Evolutionary conservation across 225 moss, liverwort and hornwort species (phyloP).

Genomic region (Anthoceros angustus): DNA sequence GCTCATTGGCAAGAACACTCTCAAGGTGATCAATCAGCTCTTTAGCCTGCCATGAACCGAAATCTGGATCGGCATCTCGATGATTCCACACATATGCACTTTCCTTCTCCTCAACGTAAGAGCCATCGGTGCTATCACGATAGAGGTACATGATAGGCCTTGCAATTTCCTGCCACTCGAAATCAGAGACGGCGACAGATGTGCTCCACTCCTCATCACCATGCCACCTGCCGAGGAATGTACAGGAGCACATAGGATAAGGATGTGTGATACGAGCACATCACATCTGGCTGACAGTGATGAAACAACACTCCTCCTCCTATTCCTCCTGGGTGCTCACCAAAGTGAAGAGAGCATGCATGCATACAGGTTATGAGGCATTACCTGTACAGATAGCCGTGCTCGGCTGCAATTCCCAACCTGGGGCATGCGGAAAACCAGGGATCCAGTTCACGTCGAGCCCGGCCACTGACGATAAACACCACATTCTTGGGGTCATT

Average conservation of each 20-base stretch:
- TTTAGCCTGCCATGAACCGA: constrained; percentile 96
- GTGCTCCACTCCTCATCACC: constrained; percentile 44
- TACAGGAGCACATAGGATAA: background rate
- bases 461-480: constrained; percentile 76
- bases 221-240: constrained; percentile 34
- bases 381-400: constrained; percentile 84
- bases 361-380: background rate
- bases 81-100: constrained; percentile 90
- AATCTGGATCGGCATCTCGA: constrained; percentile 81
- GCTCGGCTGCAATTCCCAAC: constrained; percentile 81
- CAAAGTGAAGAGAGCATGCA: background rate
- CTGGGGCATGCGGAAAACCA: constrained; percentile 55
- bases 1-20: constrained; percentile 82
- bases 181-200: constrained; percentile 38
- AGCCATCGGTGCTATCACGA: constrained; percentile 78
- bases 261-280: background rate
- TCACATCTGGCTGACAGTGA: background rate
- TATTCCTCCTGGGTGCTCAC: too few relatives aligned
- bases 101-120: constrained; percentile 63
- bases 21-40: constrained; percentile 83
- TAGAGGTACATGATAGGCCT: constrained; percentile 73
- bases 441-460: constrained; percentile 37
- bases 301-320: background rate
- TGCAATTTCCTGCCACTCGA: constrained; percentile 81
- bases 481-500: constrained; percentile 71